phyloP scores from a whole-genome alignment of 2,329 filamentous ascomycete genomes.

The Talaromyces pinophilus region DNA sequence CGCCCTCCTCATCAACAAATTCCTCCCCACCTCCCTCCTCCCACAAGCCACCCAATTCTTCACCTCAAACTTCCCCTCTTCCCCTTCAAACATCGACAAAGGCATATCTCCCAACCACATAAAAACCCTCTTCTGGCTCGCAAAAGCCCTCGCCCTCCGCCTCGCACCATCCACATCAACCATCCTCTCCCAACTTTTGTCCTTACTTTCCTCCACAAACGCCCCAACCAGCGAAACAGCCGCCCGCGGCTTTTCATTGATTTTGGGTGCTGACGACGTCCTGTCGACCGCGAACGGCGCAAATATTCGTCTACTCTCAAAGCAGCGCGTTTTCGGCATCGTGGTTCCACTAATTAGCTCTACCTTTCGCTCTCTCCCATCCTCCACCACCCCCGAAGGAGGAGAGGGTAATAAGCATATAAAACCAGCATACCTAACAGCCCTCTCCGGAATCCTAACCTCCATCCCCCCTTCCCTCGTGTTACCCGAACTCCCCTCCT shows the following conservation, averaged over 20 bases:
- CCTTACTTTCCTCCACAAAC: conserved; percentile 47
- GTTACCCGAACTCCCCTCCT: conserved; percentile 58
- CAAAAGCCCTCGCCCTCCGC: conserved; percentile 62
- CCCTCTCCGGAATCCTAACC: conserved; percentile 62
- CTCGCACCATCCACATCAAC: conserved; percentile 50
- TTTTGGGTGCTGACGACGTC: conserved; percentile 63
- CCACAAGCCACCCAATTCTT: conserved; percentile 35
- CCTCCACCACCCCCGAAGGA: conserved; percentile 28
- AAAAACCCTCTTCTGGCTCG: conserved; percentile 60
- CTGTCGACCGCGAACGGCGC: conserved; percentile 63
- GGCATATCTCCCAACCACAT: conserved; percentile 43
- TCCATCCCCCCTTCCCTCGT: conserved; percentile 62
- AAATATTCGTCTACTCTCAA: conserved; percentile 61
- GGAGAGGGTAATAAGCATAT: conserved; percentile 27
- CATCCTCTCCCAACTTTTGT: conserved; percentile 55
- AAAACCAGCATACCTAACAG: conserved; percentile 65
- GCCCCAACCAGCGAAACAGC: conserved; percentile 52
- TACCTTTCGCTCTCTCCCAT: conserved; percentile 49
- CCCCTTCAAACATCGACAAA: conserved; percentile 27
- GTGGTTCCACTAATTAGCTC: conserved; percentile 59
- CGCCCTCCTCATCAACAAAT: conserved; percentile 46
- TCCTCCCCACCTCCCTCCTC: conserved; percentile 39
- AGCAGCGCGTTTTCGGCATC: conserved; percentile 64
- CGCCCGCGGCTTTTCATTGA: conserved; percentile 59
- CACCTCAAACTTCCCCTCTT: conserved; percentile 36